Conservation (phyloP, 148 eudicot genomes). For the Diospyros kaki region DNA sequence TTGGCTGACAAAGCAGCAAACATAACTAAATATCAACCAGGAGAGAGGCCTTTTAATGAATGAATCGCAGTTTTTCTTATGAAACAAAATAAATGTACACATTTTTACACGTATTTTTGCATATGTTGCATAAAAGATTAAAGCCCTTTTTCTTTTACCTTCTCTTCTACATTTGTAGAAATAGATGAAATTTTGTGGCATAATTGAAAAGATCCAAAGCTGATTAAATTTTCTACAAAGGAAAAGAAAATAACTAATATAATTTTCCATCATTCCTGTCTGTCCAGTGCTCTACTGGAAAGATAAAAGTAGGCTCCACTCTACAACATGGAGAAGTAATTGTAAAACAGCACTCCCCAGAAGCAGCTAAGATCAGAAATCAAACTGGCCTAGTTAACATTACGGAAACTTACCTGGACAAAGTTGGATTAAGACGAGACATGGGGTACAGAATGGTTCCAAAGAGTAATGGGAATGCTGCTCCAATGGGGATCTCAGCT, state of each 20-base stretch:
- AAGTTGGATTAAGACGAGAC: constrained; percentile 89
- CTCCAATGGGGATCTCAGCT: constrained; percentile 95
- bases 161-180: background rate
- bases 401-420: constrained; percentile 61
- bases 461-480: constrained; percentile 90
- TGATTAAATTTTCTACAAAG: no score
- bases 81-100: background rate
- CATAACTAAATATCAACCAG: background rate
- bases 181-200: background rate
- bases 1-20: background rate
- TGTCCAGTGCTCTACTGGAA: background rate
- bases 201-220: no score
- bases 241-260: background rate
- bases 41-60: background rate
- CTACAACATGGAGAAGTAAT: background rate
- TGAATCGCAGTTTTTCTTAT: background rate
- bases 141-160: background rate
- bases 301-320: background rate
- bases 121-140: background rate
- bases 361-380: constrained; percentile 3
- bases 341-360: constrained; percentile 1
- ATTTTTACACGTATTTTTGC: background rate
- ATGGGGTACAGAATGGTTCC: constrained; percentile 89
- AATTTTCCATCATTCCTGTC: background rate
- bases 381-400: background rate